A percentile compares a stretch with the other conserved stretches of the same genome.
phyloP scores from a whole-genome alignment of 2,329 filamentous ascomycete genomes.

The Ascochyta pisi region DNA sequence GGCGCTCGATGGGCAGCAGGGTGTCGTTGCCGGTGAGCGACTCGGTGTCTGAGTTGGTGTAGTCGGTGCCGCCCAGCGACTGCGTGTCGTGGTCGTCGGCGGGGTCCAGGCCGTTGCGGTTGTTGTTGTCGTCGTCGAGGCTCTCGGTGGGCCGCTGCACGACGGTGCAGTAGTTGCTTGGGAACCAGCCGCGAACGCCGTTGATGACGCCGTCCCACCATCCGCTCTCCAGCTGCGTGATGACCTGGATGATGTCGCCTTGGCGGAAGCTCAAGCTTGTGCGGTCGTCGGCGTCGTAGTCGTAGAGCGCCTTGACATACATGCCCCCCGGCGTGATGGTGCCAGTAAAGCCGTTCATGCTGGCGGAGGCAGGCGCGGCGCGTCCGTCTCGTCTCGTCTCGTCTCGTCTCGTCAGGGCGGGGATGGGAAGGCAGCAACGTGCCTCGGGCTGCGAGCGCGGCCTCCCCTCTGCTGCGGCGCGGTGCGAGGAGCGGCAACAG shows the following conservation, averaged over 20 bases:
- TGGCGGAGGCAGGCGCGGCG: constrained; percentile 21
- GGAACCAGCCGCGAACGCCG: constrained; percentile 96
- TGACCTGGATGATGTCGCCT: constrained; percentile 97
- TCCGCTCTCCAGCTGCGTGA: constrained; percentile 95
- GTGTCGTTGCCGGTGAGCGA: constrained; percentile 49
- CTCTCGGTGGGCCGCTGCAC: constrained; percentile 79
- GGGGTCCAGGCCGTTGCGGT: constrained; percentile 61
- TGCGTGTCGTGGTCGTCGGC: constrained; percentile 52
- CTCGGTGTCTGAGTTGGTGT: constrained; percentile 56
- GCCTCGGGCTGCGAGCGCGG: constrained; percentile 16
- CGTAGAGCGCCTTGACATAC: constrained; percentile 95
- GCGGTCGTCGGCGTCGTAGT: constrained; percentile 93
- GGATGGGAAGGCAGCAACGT: constrained; percentile 18
- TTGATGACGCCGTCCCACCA: constrained; percentile 99
- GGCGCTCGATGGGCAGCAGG: constrained; percentile 70
- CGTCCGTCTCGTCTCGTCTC: constrained; percentile 7
- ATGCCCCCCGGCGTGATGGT: constrained; percentile 64
- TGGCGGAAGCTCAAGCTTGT: constrained; percentile 97
- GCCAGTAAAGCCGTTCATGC: constrained; percentile 60
- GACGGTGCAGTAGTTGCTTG: constrained; percentile 96
- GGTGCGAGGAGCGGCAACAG: constrained; percentile 19
- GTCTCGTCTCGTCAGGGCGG: neutral
- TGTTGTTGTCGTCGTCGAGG: constrained; percentile 69
- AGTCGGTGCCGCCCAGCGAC: constrained; percentile 52
- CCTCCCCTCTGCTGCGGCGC: constrained; percentile 28